Evolutionary conservation across 2,329 filamentous ascomycete genomes (phyloP), one percentile per base, ranked within the genome.

Genomic region (Colletotrichum filicis): DNA sequence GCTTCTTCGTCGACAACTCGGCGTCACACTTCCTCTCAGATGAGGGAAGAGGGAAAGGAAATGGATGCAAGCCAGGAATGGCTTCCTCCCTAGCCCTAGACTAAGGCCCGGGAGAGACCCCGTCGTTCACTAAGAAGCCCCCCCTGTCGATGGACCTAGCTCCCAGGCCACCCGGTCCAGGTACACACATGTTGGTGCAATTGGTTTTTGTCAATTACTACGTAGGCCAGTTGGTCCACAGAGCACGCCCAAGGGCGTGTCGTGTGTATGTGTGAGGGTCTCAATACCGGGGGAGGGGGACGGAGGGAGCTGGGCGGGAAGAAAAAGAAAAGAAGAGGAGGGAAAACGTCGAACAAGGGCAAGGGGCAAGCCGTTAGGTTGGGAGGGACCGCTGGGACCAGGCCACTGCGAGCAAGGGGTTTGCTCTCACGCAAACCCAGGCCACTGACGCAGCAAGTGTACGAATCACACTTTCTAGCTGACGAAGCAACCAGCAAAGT

Each of bases 141-240:
- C 66, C 66, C 60, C 46, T 73, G 55, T 19, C 55, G 56, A 65
- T 56, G 55, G 69, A 60, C 46, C 60, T 70, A 55, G 30, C 60
- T 65, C n/a, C 11, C 55, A 70, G 60, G 70, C 35, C 66, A 65
- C 24, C 66, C 66, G 46, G 60, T 57, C 56, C 52, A 73, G 70
- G 60, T 26, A 55, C 70, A 69, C 42, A 49, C 8, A 49, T 49
- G 16, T 49, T 37, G 66, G 26, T 32, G 55, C 53, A 60, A 16
- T 70, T 66, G 52, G 9, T 26, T 70, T 56, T 63, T 66, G 49
- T 62, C 49, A 30, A 49, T 35, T 46, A 32, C 30, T 32, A 32
- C 30, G 30, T 32, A 28, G 14, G 58, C 64, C 24, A 35, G 58
- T 42, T 37, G 46, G 24, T 42, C n/a, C 22, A 6, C n/a, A 37